phyloP scores from a whole-genome alignment of 1,139 yeast genomes.

The Pichia sp. region DNA sequence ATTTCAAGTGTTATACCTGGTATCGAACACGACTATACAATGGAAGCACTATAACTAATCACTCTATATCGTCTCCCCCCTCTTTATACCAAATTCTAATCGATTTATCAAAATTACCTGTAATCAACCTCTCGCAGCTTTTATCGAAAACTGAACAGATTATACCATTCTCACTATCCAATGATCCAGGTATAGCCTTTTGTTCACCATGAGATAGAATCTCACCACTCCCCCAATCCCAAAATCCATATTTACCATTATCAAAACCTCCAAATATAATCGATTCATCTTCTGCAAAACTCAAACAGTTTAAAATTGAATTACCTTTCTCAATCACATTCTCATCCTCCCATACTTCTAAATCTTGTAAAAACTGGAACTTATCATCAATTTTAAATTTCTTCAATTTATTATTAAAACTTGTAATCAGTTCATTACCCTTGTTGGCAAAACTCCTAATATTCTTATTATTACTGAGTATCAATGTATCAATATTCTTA shows the following conservation, averaged over 20 bases:
- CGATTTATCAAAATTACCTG: slow-evolving; percentile 87
- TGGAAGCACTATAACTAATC: slow-evolving; percentile 61
- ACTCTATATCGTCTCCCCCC: slow-evolving; percentile 15
- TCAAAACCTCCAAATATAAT: slow-evolving; percentile 79
- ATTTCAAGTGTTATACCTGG: slow-evolving; percentile 98
- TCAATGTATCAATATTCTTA: slow-evolving; percentile 50
- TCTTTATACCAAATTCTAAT: slow-evolving; percentile 76
- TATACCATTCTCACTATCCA: slow-evolving; percentile 61
- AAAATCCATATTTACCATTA: slow-evolving; percentile 70
- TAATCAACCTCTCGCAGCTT: slow-evolving; percentile 81
- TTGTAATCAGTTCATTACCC: slow-evolving; percentile 72
- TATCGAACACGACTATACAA: slow-evolving; percentile 92
- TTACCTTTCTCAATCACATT: slow-evolving; percentile 31
- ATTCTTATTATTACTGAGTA: slow-evolving; percentile 75
- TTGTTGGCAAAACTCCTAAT: slow-evolving; percentile 68
- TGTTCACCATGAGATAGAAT: slow-evolving; percentile 50
- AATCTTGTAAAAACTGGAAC: slow-evolving; percentile 50
- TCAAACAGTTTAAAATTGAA: slow-evolving; percentile 57
- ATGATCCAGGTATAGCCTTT: slow-evolving; percentile 57
- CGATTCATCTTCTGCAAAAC: slow-evolving; percentile 56
- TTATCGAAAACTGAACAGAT: slow-evolving; percentile 68
- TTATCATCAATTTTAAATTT: slow-evolving; percentile 73
- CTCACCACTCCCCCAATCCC: slow-evolving; percentile 69
- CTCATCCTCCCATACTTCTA: slow-evolving; percentile 43
- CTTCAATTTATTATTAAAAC: slow-evolving; percentile 69